Conservation (phyloP, 768 basidiomycete genomes). For the Amylocystis lapponica region DNA sequence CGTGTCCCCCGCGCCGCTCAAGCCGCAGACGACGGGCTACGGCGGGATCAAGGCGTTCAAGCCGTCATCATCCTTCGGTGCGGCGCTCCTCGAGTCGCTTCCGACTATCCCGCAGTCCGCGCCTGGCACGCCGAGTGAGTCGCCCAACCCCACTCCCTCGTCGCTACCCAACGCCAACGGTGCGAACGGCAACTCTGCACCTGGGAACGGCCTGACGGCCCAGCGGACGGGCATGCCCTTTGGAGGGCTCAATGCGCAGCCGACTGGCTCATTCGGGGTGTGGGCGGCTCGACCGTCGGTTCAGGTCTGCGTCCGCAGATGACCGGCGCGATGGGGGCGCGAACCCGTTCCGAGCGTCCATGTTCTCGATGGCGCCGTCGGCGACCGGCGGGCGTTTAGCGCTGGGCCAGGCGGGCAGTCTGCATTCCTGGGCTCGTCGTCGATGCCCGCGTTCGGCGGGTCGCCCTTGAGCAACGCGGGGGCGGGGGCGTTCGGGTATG, state of each 20-base stretch:
- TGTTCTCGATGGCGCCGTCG: constrained; percentile 19
- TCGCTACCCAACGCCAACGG: constrained; percentile 2
- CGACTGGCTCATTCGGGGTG: constrained; percentile 50
- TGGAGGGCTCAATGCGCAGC: constrained; percentile 35
- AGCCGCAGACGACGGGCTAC: constrained; percentile 46
- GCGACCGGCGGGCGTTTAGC: constrained; percentile 4
- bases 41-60: constrained; percentile 51
- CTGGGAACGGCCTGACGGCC: constrained; percentile 7
- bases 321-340: constrained; percentile 30
- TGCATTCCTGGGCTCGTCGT: constrained; percentile 18
- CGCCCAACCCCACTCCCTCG: constrained; percentile 7
- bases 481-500: constrained; percentile 15
- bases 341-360: constrained; percentile 40
- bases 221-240: neutral
- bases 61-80: constrained; percentile 49
- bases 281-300: constrained; percentile 20
- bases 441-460: constrained; percentile 21
- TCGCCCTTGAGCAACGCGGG: constrained; percentile 11
- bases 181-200: constrained; percentile 4
- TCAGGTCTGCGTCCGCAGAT: constrained; percentile 34
- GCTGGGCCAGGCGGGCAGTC: constrained; percentile 6
- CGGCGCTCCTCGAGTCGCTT: constrained; percentile 39
- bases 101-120: constrained; percentile 67
- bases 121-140: constrained; percentile 39
- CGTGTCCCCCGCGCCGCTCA: constrained; percentile 26